Evolutionary conservation across 176 grass and related monocot species (phyloP), one percentile per base, ranked within the genome.

Genomic region (Zea luxurians): DNA sequence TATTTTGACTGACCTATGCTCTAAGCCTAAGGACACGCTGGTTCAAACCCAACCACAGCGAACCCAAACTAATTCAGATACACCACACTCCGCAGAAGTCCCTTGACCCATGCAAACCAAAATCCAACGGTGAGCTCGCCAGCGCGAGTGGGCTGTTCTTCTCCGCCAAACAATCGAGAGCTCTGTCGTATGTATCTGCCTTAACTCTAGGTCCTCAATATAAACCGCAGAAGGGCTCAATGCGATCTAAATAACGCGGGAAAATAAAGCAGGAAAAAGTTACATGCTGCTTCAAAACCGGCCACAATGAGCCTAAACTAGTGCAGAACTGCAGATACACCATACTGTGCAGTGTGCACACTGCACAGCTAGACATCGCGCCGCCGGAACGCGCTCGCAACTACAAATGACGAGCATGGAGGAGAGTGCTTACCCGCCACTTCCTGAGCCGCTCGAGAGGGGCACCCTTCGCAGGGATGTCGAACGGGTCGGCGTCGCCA

Each of bases 401-500:
- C 3, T 63, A 42, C 37, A 2, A 34, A 36, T 61, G 43, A 52
- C 27, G 20, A 15, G 20, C 11, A 4, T 0, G 42, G 20, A 42
- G 59, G 36, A 58, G 17, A 58, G 17, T 15, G 73, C 83, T 54
- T 35, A 97, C 93, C 78, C 93, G 42, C 93, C 93, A 93, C 61
- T 85, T 87, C 20, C 81, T 87, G 2, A 97, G 78, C 3, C 84
- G 78, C 71, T 97, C 93, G 10, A 97, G 11, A 12, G 93, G 36
- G 0, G 93, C 90, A 0, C 88, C 86, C 48, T 91, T 97, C 1
- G 66, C 8, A 3, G 90, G 93, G 75, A 97, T 97, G 71, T 86
- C 83, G 73, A 97, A 97, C 8, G 79, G 1, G 37, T 86, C 68
- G 9, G 17, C 46, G 37, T 21, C 69, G 20, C 13, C 52, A 8